Base-by-base conservation (phyloP, 345 rosid genomes). In the Lagerstroemia speciosa region DNA sequence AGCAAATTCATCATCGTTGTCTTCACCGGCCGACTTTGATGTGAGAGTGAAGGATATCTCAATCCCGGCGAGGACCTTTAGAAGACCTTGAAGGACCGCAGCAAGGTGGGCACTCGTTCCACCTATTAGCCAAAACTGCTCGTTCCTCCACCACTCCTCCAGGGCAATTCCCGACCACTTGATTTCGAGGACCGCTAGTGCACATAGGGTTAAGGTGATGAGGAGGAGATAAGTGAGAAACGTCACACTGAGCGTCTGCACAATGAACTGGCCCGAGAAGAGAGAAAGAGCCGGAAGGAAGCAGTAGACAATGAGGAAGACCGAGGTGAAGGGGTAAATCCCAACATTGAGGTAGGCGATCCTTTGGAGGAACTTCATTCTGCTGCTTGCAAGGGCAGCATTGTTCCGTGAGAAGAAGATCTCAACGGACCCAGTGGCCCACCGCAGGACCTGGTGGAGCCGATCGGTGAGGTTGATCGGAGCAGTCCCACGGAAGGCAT, bases 81-180 rank as follows among this genome's bases (percentile, higher is more conserved):
- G 85, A 0, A 89, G 79, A 46, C 96, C 96, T 77, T 89, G 96
- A 19, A 92, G 82, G 15, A 92, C 94, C 0, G 96, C 98, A 0
- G 82, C 90, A 26, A 89, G 76, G 79, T 92, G 94, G 1, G 96
- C 96, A 64, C 98, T 92, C 9, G 92, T 92, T 43, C 98, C 98
- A 6, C 92, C 89, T 0, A 92, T 92, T 61, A 92, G 76, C 96
- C 96, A 92, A 65, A 87, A 92, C 68, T 92, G 98, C 76, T 92
- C 98, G 33, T 92, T 89, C 67, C 98, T 83, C 93, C 98, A 92
- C 98, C 98, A 92, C 55, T 89, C 92, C 66, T 92, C 94, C 8
- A 92, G 74, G 26, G 70, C 69, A 45, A 92, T 79, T 2, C 94
- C 92, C 10, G 92, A 85, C 96, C 96, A 92, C 46, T 86, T 92